Evolutionary conservation across 2,329 filamentous ascomycete species (phyloP).

Genomic region (Lanzia echinophila): DNA sequence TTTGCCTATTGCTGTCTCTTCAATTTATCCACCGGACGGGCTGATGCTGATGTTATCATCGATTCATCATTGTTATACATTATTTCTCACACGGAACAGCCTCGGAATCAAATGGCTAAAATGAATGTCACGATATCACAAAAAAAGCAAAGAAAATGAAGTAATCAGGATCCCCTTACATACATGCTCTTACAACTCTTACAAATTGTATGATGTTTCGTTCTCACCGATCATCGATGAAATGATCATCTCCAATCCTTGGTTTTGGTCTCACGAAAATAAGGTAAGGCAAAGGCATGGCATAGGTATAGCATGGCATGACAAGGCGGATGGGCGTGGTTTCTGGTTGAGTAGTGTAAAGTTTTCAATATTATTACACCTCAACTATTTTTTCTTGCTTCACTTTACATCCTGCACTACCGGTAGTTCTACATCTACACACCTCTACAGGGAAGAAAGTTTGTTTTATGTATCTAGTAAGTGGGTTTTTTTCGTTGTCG

Average conservation of each 20-base stretch:
- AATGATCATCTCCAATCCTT: not conserved
- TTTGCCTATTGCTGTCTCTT: too few species aligned
- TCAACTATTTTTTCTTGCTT: not conserved
- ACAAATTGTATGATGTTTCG: not conserved
- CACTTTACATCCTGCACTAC: too few species aligned
- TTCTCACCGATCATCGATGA: constrained; percentile 1
- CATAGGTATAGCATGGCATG: not conserved
- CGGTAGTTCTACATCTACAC: too few species aligned
- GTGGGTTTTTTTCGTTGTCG: too few species aligned
- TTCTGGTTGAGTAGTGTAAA: not conserved
- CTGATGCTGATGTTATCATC: constrained; percentile 1
- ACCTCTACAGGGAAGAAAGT: too few species aligned
- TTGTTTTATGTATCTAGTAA: too few species aligned
- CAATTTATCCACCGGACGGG: too few species aligned
- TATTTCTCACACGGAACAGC: not conserved
- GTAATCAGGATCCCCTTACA: not conserved
- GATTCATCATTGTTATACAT: not conserved
- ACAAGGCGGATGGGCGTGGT: not conserved
- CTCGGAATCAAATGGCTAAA: not conserved
- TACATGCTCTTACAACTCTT: too few species aligned
- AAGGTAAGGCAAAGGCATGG: constrained; percentile 1
- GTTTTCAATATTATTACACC: not conserved
- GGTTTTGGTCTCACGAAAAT: not conserved
- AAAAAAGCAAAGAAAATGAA: not conserved
- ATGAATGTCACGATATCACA: constrained; percentile 1